Evolutionary conservation across 345 rosid species (phyloP).

Genomic region (Garcia nutans): DNA sequence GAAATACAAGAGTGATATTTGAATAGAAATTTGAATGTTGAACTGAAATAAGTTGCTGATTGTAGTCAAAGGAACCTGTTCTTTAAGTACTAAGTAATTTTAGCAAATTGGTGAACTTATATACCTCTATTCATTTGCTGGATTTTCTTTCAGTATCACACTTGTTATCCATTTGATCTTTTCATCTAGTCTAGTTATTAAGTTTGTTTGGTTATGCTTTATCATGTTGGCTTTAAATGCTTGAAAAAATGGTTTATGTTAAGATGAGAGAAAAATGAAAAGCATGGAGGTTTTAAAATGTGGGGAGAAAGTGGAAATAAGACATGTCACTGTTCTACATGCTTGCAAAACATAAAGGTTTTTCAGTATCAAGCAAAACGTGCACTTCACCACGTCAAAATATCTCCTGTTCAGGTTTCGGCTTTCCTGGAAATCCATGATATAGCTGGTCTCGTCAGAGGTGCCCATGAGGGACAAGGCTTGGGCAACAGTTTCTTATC

Average conservation of each 20-base stretch:
- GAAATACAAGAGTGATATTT: not conserved
- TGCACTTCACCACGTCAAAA: not conserved
- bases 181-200: too few relatives aligned
- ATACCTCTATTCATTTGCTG: not conserved
- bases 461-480: constrained; percentile 97
- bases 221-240: not conserved
- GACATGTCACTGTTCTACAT: not conserved
- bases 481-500: constrained; percentile 95
- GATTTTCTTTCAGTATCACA: too few relatives aligned
- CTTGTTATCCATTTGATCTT: not conserved
- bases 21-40: not conserved
- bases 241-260: not conserved
- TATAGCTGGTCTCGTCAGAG: constrained; percentile 93
- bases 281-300: not conserved
- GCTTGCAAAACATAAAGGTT: not conserved
- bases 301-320: not conserved
- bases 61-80: too few relatives aligned
- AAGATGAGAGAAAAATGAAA: not conserved
- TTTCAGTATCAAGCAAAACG: not conserved
- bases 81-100: too few relatives aligned
- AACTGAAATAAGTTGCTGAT: too few relatives aligned
- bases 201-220: not conserved
- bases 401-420: constrained; percentile 47
- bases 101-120: too few relatives aligned
- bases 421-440: constrained; percentile 97